Percentiles rank a stretch among this genome's conserved stretches.
Conservation (phyloP, 495 filamentous ascomycete genomes). For the Chaetomium fimeti region DNA sequence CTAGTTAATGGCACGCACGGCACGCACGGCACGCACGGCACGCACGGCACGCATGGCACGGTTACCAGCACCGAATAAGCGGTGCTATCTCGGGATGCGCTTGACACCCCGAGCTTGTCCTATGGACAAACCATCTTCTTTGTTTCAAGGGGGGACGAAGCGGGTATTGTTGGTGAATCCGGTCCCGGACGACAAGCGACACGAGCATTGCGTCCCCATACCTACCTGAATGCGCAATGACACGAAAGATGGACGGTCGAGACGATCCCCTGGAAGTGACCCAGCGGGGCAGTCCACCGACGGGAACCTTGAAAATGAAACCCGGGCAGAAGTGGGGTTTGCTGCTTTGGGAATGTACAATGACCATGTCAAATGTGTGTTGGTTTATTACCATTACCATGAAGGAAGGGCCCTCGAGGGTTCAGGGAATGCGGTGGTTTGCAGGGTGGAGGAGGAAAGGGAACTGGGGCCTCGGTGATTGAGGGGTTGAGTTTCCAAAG, state of each 20-base stretch:
- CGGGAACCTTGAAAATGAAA: background rate
- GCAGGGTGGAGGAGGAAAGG: background rate
- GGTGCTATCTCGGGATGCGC: background rate
- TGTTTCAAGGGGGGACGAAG: constrained; percentile 4
- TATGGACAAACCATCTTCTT: constrained; percentile 5
- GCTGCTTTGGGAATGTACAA: constrained; percentile 1
- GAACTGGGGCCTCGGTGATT: background rate
- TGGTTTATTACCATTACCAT: background rate
- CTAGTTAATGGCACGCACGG: constrained; percentile 35
- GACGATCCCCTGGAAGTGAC: background rate
- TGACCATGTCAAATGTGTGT: constrained; percentile 7
- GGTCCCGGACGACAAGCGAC: background rate
- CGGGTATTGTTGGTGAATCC: background rate
- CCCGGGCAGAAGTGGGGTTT: background rate
- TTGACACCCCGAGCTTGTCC: background rate
- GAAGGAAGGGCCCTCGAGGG: background rate
- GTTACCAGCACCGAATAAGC: constrained; percentile 21
- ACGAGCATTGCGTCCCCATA: background rate
- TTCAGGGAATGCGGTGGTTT: background rate
- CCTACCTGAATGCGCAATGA: background rate
- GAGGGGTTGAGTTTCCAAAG: background rate
- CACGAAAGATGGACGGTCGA: background rate
- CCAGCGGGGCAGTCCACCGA: background rate
- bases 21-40: too few relatives aligned
- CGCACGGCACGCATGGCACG: constrained; percentile 32